Evolutionary conservation across 192 early-diverging fungal species (phyloP).

Genomic region (Backusella luteola): DNA sequence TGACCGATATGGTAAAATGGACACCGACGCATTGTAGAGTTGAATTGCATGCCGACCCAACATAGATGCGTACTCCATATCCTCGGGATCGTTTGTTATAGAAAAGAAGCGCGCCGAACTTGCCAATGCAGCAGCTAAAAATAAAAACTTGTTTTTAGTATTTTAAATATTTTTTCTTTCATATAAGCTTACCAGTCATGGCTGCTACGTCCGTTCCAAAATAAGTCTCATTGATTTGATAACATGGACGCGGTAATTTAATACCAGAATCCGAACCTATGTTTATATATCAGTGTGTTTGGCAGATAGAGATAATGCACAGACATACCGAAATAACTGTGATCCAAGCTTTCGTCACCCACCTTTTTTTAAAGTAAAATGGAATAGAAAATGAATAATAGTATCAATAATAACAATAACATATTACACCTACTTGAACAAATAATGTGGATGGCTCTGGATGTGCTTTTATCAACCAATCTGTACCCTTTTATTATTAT

Average conservation of each 20-base stretch:
- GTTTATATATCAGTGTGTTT: not conserved
- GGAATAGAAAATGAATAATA: not conserved
- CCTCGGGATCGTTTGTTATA: slow-evolving; percentile 37
- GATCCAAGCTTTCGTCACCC: slow-evolving; percentile 43
- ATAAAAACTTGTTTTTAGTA: not conserved
- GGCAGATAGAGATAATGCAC: not conserved
- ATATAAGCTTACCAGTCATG: slow-evolving; percentile 22
- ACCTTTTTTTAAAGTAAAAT: slow-evolving; percentile 20
- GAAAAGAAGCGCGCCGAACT: slow-evolving; percentile 45
- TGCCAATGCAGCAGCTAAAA: slow-evolving; percentile 50
- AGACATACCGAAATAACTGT: slow-evolving; percentile 52
- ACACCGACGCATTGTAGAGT: slow-evolving; percentile 43
- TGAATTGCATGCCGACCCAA: slow-evolving; percentile 43
- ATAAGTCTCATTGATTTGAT: slow-evolving; percentile 35
- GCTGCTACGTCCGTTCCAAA: slow-evolving; percentile 54
- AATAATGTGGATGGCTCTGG: slow-evolving; percentile 47
- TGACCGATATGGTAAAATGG: slow-evolving; percentile 34
- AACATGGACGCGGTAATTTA: slow-evolving; percentile 45
- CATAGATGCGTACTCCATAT: slow-evolving; percentile 38
- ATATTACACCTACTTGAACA: slow-evolving; percentile 38
- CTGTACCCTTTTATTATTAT: slow-evolving; percentile 44
- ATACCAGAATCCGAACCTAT: slow-evolving; percentile 37
- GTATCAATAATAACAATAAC: not conserved
- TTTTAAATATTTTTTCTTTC: not conserved
- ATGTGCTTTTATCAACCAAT: slow-evolving; percentile 61